Conservation (phyloP, 2,329 filamentous ascomycete species). For the Hypoxylon sp. region DNA sequence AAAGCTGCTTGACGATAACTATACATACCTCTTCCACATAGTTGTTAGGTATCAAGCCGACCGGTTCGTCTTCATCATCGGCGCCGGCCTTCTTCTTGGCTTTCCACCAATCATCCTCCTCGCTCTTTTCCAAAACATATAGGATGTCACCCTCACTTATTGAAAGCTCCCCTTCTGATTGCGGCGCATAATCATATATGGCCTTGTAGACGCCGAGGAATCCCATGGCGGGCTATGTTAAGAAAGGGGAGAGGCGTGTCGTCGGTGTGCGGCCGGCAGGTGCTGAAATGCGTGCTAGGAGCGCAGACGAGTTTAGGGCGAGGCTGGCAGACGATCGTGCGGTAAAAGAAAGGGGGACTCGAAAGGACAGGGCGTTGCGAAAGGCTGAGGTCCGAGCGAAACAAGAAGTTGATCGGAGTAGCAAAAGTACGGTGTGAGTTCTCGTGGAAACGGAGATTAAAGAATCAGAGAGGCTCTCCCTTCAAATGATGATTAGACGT, state of each 20-base stretch:
- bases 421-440: conserved; percentile 6
- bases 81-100: conserved; percentile 89
- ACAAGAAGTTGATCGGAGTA: conserved; percentile 9
- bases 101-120: conserved; percentile 91
- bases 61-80: conserved; percentile 91
- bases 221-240: conserved; percentile 72
- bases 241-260: not conserved
- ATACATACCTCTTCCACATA: conserved; percentile 90
- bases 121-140: conserved; percentile 87
- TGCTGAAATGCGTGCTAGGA: conserved; percentile 3
- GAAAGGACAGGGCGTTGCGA: conserved; percentile 8
- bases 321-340: conserved; percentile 14
- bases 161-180: conserved; percentile 86
- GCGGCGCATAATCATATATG: conserved; percentile 92
- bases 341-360: conserved; percentile 14
- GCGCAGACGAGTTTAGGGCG: conserved; percentile 21
- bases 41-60: conserved; percentile 92
- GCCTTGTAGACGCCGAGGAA: conserved; percentile 94
- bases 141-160: conserved; percentile 90
- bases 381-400: conserved; percentile 10
- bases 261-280: not conserved
- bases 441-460: conserved; percentile 15
- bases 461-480: conserved; percentile 16
- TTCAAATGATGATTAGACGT: conserved; percentile 34
- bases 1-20: not conserved